Base-by-base conservation (phyloP, 495 filamentous ascomycete species). In the Penicillium simplicissimum region DNA sequence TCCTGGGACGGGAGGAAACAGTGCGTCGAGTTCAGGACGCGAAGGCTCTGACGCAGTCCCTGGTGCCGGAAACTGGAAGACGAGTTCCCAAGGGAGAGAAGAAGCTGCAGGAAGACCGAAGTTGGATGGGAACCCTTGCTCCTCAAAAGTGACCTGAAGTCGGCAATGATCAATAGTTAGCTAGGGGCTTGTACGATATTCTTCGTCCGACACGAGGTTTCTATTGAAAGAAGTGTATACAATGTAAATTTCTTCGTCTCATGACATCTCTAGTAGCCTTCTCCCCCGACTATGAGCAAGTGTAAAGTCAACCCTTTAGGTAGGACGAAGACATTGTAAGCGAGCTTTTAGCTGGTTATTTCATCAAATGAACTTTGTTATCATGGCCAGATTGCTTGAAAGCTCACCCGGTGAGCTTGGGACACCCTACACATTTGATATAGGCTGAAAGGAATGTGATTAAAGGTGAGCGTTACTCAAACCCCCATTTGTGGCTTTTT, bases 1-100 rank as follows among this genome's bases (percentile, higher is more conserved):
- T 89, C 1, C 69, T 96, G 10, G 90, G 91, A 0, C 82, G 77
- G 60, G 79, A 81, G 7, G 84, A 89, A 72, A 79, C 81, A 1
- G 38, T 90, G 28, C 68, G 67, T 37, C 77, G 91, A 28, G 65
- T 92, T 19, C 65, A 77, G 33, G 75, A 80, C 42, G 86, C 83
- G 11, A 74, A 68, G 40, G 53, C 64, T 28, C 52, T 74, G 63
- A 78, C 75, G 10, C 57, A 58, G 45, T 58, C 71, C 23, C 36
- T 67, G 25, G 65, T 68, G 43, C 61, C 65, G 7, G 43, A 36
- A 48, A 59, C 53, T 15, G 65, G 58, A 10, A 62, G 58, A 42
- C 66, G 65, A 53, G 69, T 71, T 4, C 65, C 65, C 1, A 68
- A 67, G 45, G 33, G 43, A 21, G 42, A 63, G 15, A 64, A 54